A percentile compares a stretch with the other conserved stretches of the same genome.
These are phyloP conservation scores for Royoungia palumana DNA, from an alignment of 768 basidiomycete species.

Conservation along the genomic window DNA sequence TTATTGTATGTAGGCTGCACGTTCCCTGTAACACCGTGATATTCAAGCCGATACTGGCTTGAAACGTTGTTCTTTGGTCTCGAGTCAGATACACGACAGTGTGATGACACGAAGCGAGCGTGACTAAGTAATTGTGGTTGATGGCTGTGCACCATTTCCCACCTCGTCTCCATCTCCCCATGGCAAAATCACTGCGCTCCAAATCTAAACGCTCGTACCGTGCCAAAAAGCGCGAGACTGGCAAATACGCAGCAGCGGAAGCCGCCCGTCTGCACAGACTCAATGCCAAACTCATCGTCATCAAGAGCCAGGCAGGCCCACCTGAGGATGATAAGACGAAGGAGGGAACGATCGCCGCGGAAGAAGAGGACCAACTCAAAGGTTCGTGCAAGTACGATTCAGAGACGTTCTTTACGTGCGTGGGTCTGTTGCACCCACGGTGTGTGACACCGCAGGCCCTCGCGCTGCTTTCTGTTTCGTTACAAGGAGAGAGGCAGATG, in stretches of 20 bases:
- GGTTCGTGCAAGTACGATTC: slow-evolving; percentile 51
- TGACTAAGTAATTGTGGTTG: not conserved
- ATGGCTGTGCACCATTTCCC: slow-evolving; percentile 13
- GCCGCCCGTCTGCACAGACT: slow-evolving; percentile 76
- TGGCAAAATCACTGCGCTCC: slow-evolving; percentile 84
- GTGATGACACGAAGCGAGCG: too few species aligned
- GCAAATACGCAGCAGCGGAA: slow-evolving; percentile 73
- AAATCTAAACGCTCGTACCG: slow-evolving; percentile 80
- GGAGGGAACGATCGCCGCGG: slow-evolving; percentile 18
- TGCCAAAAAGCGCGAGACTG: slow-evolving; percentile 68
- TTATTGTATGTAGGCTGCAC: too few species aligned
- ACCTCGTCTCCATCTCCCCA: slow-evolving; percentile 32
- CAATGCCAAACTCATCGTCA: slow-evolving; percentile 58
- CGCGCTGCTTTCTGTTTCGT: slow-evolving; percentile 29
- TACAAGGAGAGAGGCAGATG: not conserved
- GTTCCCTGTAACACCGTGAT: slow-evolving; percentile 1
- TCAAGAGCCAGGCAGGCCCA: slow-evolving; percentile 34
- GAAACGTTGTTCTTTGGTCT: not conserved
- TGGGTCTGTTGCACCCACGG: slow-evolving; percentile 56
- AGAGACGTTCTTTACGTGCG: slow-evolving; percentile 35
- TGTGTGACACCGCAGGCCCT: slow-evolving; percentile 36
- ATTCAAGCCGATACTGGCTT: not conserved
- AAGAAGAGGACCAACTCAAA: slow-evolving; percentile 34
- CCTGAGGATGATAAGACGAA: slow-evolving; percentile 24
- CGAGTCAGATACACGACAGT: too few species aligned